Conservation (phyloP, 306 rosid genomes). For the Vicia sativa region DNA sequence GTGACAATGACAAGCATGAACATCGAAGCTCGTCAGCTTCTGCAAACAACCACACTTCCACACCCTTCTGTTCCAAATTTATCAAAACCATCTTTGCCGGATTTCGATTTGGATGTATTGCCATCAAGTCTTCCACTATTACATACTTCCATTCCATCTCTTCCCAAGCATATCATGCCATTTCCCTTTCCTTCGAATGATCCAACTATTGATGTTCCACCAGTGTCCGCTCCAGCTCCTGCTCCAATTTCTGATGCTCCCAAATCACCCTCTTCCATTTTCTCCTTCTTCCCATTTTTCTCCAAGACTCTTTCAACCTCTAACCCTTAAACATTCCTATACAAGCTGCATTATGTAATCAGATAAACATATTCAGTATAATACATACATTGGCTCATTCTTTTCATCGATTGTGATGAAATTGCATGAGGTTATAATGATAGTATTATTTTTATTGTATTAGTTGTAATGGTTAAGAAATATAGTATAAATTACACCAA, state of each 20-base stretch:
- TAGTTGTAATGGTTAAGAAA: background rate
- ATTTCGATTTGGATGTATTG: background rate
- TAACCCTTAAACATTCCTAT: constrained; percentile 28
- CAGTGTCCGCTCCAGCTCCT: constrained; percentile 1
- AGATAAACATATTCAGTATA: background rate
- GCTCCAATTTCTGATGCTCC: background rate
- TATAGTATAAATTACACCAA: too few species aligned
- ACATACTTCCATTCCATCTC: background rate
- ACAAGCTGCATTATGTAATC: too few species aligned
- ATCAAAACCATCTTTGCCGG: constrained; percentile 16
- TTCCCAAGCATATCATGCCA: constrained; percentile 21
- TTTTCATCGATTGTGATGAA: background rate
- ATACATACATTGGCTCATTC: too few species aligned
- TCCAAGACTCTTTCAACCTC: constrained; percentile 40
- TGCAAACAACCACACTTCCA: constrained; percentile 34
- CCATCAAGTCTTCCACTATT: background rate
- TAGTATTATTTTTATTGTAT: background rate
- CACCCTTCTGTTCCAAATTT: constrained; percentile 20
- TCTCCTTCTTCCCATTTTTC: constrained; percentile 38
- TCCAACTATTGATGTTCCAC: background rate
- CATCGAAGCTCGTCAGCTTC: constrained; percentile 34
- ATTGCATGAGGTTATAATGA: background rate
- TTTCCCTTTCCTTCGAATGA: constrained; percentile 35
- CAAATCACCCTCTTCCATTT: constrained; percentile 18
- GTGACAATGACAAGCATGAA: constrained; percentile 36